phyloP scores from a whole-genome alignment of 176 grass and related monocot genomes.

The Cenchrus purpureus region DNA sequence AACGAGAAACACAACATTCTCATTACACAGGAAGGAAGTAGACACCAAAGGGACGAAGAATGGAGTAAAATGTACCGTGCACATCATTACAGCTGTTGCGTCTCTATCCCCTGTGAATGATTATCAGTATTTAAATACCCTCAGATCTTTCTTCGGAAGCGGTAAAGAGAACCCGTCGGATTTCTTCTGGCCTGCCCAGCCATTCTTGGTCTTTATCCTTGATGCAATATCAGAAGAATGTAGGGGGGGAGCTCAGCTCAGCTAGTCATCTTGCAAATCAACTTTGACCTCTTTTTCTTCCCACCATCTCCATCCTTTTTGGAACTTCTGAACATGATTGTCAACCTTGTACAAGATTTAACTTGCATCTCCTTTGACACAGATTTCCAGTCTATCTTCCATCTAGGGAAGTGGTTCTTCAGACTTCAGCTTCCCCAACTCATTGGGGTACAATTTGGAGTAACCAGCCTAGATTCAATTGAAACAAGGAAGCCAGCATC shows the following conservation, averaged over 20 bases:
- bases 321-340: neutral
- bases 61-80: neutral
- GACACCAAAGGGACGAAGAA: neutral
- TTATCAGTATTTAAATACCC: neutral
- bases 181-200: neutral
- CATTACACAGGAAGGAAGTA: no score
- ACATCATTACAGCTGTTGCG: no score
- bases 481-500: no score
- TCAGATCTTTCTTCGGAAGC: neutral
- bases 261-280: neutral
- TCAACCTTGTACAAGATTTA: no score
- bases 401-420: neutral
- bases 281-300: neutral
- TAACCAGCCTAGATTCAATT: no score
- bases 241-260: neutral
- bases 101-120: neutral
- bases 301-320: neutral
- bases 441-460: no score
- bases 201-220: conserved; percentile 17
- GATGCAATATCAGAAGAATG: neutral
- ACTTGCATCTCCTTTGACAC: neutral
- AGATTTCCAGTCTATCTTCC: neutral
- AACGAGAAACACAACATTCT: neutral
- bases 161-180: neutral
- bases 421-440: no score